Evolutionary conservation across 495 filamentous ascomycete species (phyloP).

Genomic region (Penicillium malachiteum): DNA sequence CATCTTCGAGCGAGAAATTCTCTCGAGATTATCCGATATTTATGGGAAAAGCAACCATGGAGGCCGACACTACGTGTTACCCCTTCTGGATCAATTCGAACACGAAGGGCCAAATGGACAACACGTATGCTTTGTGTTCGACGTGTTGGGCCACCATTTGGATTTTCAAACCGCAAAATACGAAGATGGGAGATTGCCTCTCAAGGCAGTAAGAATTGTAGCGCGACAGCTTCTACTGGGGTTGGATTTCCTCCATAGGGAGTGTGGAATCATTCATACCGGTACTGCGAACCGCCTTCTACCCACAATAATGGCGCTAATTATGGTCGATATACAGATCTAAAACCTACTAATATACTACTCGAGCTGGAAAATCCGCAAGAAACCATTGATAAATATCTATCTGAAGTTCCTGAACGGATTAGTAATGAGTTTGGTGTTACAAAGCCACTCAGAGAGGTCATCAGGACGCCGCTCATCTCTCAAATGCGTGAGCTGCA

Average conservation of each 20-base stretch:
- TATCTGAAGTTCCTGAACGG: slow-evolving; percentile 18
- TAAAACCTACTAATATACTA: slow-evolving; percentile 33
- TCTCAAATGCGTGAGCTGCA: slow-evolving; percentile 20
- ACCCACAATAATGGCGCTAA: slow-evolving; percentile 6
- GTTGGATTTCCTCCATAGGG: slow-evolving; percentile 77
- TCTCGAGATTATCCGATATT: slow-evolving; percentile 17
- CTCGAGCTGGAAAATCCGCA: slow-evolving; percentile 21
- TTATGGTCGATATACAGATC: slow-evolving; percentile 15
- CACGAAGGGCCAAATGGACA: no score
- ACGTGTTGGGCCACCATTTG: slow-evolving; percentile 25
- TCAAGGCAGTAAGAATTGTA: slow-evolving; percentile 77
- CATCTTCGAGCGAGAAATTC: slow-evolving; percentile 28
- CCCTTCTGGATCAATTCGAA: slow-evolving; percentile 9
- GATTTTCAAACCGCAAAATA: slow-evolving; percentile 15
- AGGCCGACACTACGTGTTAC: slow-evolving; percentile 29
- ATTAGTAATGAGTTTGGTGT: slow-evolving; percentile 3
- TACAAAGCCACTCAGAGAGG: slow-evolving; percentile 22
- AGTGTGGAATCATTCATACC: slow-evolving; percentile 88
- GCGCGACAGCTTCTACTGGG: slow-evolving; percentile 83
- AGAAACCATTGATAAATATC: slow-evolving; percentile 18
- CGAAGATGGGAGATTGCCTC: slow-evolving; percentile 41
- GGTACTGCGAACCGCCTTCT: slow-evolving; percentile 54
- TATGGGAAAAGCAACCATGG: slow-evolving; percentile 47
- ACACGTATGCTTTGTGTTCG: slow-evolving; percentile 33
- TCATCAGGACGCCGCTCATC: slow-evolving; percentile 24